phyloP scores from a whole-genome alignment of 768 basidiomycete genomes.

The Tricholoma furcatifolium region DNA sequence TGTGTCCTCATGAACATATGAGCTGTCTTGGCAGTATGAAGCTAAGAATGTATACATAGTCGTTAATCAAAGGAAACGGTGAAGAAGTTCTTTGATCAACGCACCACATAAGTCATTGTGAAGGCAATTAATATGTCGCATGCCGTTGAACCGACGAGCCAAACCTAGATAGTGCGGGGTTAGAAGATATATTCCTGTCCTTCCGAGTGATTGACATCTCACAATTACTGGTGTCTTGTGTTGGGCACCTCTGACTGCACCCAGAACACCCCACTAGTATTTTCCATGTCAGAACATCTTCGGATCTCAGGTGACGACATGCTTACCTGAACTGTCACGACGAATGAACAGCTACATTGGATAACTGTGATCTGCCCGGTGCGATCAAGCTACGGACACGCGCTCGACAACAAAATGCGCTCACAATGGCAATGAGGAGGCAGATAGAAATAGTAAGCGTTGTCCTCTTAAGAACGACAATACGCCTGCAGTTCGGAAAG shows the following conservation, averaged over 20 bases:
- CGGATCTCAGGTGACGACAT: not conserved
- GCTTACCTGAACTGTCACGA: not conserved
- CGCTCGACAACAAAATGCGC: not conserved
- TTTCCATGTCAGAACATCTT: not conserved
- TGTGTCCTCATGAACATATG: not conserved
- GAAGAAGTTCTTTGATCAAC: not conserved
- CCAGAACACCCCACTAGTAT: slow-evolving; percentile 2
- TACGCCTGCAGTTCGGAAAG: not conserved
- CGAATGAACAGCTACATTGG: slow-evolving; percentile 2
- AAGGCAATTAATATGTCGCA: slow-evolving; percentile 1
- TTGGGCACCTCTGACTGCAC: not conserved
- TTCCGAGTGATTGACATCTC: not conserved
- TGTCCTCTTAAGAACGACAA: not conserved
- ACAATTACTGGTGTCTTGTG: slow-evolving; percentile 1
- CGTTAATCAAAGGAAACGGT: not conserved
- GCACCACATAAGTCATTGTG: not conserved
- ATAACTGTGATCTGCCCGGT: not conserved
- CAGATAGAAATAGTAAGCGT: not conserved
- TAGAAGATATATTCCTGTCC: not conserved
- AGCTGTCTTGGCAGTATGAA: not conserved
- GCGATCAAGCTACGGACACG: too few species aligned
- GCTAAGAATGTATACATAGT: not conserved
- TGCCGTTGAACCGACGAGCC: not conserved
- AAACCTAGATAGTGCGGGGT: not conserved
- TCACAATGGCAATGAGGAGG: not conserved